These are phyloP conservation scores for Pichia cabralensis DNA, from an alignment of 805 yeast species.

Conservation along the genomic window DNA sequence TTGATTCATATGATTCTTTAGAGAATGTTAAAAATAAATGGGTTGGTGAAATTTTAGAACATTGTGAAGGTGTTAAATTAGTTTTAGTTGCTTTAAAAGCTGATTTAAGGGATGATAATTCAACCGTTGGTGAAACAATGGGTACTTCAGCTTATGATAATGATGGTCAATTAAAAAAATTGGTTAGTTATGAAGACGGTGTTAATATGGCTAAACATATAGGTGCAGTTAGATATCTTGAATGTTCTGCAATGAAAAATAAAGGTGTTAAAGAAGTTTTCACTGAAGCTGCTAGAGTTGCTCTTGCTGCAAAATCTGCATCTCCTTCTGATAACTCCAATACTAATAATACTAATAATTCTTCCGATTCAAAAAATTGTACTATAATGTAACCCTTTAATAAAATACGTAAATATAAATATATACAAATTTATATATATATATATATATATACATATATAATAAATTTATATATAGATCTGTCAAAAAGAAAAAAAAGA, in stretches of 20 bases:
- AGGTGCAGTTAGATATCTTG: conserved; percentile 90
- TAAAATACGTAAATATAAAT: too few relatives aligned
- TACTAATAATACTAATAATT: conserved; percentile 24
- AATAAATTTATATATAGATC: too few relatives aligned
- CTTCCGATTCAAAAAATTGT: conserved; percentile 24
- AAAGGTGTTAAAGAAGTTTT: conserved; percentile 99
- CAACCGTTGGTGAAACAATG: conserved; percentile 24
- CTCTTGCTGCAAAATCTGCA: conserved; percentile 79
- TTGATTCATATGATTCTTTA: conserved; percentile 87
- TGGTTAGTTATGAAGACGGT: conserved; percentile 89
- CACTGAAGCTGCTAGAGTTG: conserved; percentile 97
- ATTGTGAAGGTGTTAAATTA: conserved; percentile 91
- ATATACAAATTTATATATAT: too few relatives aligned
- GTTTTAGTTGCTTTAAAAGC: conserved; percentile 93
- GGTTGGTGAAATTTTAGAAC: conserved; percentile 95
- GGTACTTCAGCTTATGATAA: conserved; percentile 19
- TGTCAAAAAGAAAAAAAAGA: background rate
- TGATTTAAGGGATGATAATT: conserved; percentile 64
- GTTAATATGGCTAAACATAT: conserved; percentile 83
- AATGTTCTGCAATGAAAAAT: conserved; percentile 93
- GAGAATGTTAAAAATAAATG: conserved; percentile 93
- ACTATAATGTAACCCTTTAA: conserved; percentile 16
- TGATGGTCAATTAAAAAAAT: conserved; percentile 29
- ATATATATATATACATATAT: too few relatives aligned
- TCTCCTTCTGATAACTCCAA: conserved; percentile 32